Conservation (phyloP, 2,329 filamentous ascomycete species). For the Zelopaecilomyces penicillatus region DNA sequence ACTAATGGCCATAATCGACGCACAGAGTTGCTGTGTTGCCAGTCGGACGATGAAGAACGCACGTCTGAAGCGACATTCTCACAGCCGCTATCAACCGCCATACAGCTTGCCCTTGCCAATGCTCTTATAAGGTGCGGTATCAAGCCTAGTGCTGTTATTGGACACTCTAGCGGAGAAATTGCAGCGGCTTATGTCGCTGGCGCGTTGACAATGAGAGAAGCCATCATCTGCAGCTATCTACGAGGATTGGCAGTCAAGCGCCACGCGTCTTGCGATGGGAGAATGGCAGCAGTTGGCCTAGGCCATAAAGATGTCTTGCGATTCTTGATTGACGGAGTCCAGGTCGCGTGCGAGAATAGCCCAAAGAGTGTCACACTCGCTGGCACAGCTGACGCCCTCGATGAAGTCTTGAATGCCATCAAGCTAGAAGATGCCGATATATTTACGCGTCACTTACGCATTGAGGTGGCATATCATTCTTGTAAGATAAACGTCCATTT, state of each 20-base stretch:
- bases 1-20: too few relatives aligned
- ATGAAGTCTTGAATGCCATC: conserved; percentile 17
- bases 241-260: conserved; percentile 3
- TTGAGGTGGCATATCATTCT: conserved; percentile 2
- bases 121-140: conserved; percentile 23
- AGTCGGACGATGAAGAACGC: too few relatives aligned
- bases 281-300: conserved; percentile 33
- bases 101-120: conserved; percentile 33
- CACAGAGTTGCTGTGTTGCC: too few relatives aligned
- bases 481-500: neutral
- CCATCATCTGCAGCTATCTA: conserved; percentile 21
- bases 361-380: conserved; percentile 27
- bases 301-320: conserved; percentile 19
- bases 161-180: conserved; percentile 42
- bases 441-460: neutral
- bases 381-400: conserved; percentile 20
- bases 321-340: conserved; percentile 17
- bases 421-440: conserved; percentile 26
- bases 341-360: conserved; percentile 29
- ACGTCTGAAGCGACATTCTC: neutral
- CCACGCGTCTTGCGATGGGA: conserved; percentile 10
- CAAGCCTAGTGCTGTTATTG: conserved; percentile 27
- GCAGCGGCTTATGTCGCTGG: conserved; percentile 27
- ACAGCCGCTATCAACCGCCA: conserved; percentile 24
- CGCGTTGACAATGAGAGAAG: conserved; percentile 13